phyloP scores from a whole-genome alignment of 192 early-diverging fungal genomes.

The Thamnidium elegans region DNA sequence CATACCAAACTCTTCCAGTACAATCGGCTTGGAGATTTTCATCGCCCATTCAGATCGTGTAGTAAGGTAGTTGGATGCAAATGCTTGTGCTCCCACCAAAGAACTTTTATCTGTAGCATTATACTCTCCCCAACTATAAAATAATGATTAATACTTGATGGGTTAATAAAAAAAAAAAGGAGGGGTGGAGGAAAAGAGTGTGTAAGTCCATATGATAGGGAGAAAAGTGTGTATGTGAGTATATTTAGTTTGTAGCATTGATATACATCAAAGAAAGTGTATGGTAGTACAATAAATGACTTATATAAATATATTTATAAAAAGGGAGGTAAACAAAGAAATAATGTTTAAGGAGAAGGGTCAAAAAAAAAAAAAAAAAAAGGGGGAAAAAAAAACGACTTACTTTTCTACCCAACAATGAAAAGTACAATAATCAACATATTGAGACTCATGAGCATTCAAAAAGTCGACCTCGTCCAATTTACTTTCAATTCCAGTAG shows the following conservation, averaged over 20 bases:
- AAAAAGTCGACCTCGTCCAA: constrained; percentile 48
- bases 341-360: neutral
- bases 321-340: neutral
- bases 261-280: too few relatives aligned
- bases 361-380: neutral
- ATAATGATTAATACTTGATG: neutral
- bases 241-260: too few relatives aligned
- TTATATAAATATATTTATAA: constrained; percentile 7
- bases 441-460: constrained; percentile 41
- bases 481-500: constrained; percentile 65
- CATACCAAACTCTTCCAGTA: constrained; percentile 61
- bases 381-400: neutral
- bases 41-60: constrained; percentile 51
- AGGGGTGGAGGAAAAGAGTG: neutral
- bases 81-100: constrained; percentile 38
- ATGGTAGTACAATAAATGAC: too few relatives aligned
- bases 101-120: constrained; percentile 43
- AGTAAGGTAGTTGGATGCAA: constrained; percentile 40
- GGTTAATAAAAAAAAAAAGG: neutral
- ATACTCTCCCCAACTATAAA: constrained; percentile 57
- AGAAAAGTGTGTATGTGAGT: too few relatives aligned
- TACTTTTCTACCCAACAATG: constrained; percentile 56
- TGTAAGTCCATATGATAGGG: too few relatives aligned
- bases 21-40: constrained; percentile 44
- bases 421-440: constrained; percentile 52